These are phyloP conservation scores for Gossypium davidsonii DNA, from an alignment of 441 rosid species.

Conservation along the genomic window DNA sequence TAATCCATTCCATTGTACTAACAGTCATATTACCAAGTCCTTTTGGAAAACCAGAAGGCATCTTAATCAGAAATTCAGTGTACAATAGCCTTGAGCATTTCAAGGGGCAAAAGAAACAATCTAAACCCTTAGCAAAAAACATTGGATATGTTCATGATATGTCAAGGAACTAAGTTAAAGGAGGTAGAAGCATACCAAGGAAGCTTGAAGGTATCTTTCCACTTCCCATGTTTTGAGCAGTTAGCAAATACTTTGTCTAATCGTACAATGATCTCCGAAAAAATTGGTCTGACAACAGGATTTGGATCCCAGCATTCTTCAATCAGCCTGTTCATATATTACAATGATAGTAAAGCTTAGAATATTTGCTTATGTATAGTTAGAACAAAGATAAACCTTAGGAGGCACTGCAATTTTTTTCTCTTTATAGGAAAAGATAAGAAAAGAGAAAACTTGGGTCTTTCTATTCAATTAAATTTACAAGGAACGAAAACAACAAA, in stretches of 20 bases:
- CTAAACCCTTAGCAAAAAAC: not conserved
- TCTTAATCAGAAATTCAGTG: not conserved
- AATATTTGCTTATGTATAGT: not conserved
- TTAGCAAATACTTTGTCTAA: conserved; percentile 11
- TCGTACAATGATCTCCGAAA: conserved; percentile 17
- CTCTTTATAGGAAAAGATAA: not conserved
- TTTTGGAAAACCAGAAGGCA: too few species aligned
- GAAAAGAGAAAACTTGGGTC: not conserved
- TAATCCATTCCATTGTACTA: not conserved
- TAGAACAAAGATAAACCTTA: not conserved
- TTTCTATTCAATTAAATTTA: not conserved
- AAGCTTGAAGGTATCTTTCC: conserved; percentile 22
- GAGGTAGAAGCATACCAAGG: conserved; percentile 39
- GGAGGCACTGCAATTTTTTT: not conserved
- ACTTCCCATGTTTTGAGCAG: conserved; percentile 16
- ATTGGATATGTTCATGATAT: not conserved
- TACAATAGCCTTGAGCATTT: not conserved
- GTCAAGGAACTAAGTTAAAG: not conserved
- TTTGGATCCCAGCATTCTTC: conserved; percentile 17
- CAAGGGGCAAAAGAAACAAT: not conserved
- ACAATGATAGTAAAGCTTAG: not conserved
- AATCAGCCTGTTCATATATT: conserved; percentile 12
- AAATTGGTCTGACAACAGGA: conserved; percentile 14
- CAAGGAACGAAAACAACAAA: not conserved
- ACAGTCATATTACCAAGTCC: not conserved